A percentile compares a stretch with the other conserved stretches of the same genome.
Conservation (phyloP, 1,284 basidiomycete genomes). For the Pseudozyma sp. region DNA sequence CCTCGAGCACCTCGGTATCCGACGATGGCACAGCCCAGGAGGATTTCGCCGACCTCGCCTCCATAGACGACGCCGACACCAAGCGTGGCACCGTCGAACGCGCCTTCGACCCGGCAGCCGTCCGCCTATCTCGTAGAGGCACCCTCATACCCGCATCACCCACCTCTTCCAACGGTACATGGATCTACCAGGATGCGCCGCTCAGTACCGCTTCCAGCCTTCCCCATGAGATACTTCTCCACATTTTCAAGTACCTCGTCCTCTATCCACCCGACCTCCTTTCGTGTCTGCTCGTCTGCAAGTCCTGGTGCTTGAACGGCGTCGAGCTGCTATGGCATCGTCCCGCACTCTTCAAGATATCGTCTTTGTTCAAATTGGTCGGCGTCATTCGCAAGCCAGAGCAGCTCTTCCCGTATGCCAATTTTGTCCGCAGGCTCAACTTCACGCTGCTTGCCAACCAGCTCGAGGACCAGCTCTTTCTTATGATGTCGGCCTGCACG, state of each 20-base stretch:
- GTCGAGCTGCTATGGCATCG: conserved; percentile 96
- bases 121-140: conserved; percentile 41
- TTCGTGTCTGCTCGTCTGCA: conserved; percentile 77
- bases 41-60: conserved; percentile 55
- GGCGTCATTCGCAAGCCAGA: conserved; percentile 60
- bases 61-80: conserved; percentile 32
- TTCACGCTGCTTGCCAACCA: conserved; percentile 80
- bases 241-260: conserved; percentile 87
- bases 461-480: conserved; percentile 83
- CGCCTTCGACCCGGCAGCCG: conserved; percentile 30
- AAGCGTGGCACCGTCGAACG: conserved; percentile 10
- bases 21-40: conserved; percentile 55
- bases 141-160: conserved; percentile 47
- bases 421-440: conserved; percentile 90
- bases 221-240: conserved; percentile 91
- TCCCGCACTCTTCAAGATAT: conserved; percentile 79
- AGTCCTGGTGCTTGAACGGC: conserved; percentile 93
- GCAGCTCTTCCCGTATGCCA: conserved; percentile 85
- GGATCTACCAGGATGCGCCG: conserved; percentile 32
- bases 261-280: conserved; percentile 78
- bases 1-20: conserved; percentile 61
- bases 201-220: conserved; percentile 69
- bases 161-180: conserved; percentile 42
- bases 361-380: conserved; percentile 76
- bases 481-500: conserved; percentile 80